Conservation (phyloP, 2,329 filamentous ascomycete genomes). For the Pseudogymnoascus sp. region DNA sequence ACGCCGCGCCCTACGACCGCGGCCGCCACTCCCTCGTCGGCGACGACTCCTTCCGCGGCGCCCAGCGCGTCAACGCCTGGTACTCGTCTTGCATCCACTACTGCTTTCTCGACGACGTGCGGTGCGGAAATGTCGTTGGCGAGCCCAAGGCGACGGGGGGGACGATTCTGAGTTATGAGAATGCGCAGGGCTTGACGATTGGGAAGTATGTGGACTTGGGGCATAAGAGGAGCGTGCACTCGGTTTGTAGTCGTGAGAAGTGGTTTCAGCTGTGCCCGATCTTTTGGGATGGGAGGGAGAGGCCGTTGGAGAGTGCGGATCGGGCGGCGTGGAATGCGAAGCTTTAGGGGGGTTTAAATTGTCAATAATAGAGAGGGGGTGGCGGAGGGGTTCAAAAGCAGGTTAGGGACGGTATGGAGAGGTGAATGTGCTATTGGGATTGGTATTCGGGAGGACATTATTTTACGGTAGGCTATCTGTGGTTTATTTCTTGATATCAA, state of each 20-base stretch:
- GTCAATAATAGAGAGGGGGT: background rate
- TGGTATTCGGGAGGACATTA: background rate
- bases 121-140: constrained; percentile 51
- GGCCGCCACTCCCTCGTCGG: constrained; percentile 55
- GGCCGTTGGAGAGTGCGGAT: constrained; percentile 37
- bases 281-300: constrained; percentile 40
- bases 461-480: background rate
- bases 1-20: constrained; percentile 48
- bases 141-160: constrained; percentile 67
- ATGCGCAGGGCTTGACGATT: constrained; percentile 26
- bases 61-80: constrained; percentile 54
- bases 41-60: constrained; percentile 49
- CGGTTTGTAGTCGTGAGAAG: constrained; percentile 31
- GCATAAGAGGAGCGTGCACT: constrained; percentile 33
- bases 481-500: background rate
- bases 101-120: constrained; percentile 53
- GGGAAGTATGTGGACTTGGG: constrained; percentile 33
- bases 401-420: background rate
- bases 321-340: constrained; percentile 41
- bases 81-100: constrained; percentile 57
- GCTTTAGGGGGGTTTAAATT: constrained; percentile 25
- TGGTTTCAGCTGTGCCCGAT: constrained; percentile 40
- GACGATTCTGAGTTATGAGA: constrained; percentile 48
- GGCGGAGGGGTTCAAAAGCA: background rate
- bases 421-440: background rate